These are phyloP conservation scores for Gossypium trilobum DNA, from an alignment of 441 rosid species.

Conservation along the genomic window DNA sequence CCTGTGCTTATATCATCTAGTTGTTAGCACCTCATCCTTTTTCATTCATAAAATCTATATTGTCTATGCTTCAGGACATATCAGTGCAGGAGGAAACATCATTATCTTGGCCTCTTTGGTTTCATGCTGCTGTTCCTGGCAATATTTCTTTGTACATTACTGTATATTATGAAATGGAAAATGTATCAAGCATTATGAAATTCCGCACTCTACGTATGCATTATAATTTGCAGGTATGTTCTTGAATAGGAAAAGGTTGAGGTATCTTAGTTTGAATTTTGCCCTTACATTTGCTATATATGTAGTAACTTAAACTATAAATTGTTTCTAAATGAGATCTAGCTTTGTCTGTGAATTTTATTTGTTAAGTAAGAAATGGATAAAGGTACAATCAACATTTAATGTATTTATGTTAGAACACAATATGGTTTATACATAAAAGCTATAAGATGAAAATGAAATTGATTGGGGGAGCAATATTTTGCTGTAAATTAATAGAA, in stretches of 20 bases:
- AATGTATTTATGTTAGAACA: neutral
- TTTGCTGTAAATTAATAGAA: neutral
- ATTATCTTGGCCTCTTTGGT: slow-evolving; percentile 84
- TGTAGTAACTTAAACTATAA: neutral
- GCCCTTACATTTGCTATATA: neutral
- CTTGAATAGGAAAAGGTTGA: slow-evolving; percentile 14
- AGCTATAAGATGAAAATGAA: neutral
- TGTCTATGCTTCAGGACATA: slow-evolving; percentile 46
- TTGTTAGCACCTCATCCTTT: slow-evolving; percentile 16
- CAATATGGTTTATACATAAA: neutral
- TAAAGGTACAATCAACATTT: neutral
- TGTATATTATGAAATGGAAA: slow-evolving; percentile 79
- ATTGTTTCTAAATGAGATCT: neutral
- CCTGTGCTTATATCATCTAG: slow-evolving; percentile 10
- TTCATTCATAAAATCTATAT: slow-evolving; percentile 19
- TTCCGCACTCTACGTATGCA: slow-evolving; percentile 83
- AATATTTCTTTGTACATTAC: slow-evolving; percentile 48
- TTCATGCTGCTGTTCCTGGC: slow-evolving; percentile 92
- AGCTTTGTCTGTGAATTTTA: neutral
- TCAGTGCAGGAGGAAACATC: slow-evolving; percentile 47
- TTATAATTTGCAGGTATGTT: slow-evolving; percentile 62
- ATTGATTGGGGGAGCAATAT: neutral
- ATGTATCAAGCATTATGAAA: slow-evolving; percentile 63
- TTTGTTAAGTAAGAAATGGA: neutral
- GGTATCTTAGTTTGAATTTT: slow-evolving; percentile 3